Evolutionary conservation across 139 green algal genomes (phyloP).

Genomic region (Picochlorum sp.): DNA sequence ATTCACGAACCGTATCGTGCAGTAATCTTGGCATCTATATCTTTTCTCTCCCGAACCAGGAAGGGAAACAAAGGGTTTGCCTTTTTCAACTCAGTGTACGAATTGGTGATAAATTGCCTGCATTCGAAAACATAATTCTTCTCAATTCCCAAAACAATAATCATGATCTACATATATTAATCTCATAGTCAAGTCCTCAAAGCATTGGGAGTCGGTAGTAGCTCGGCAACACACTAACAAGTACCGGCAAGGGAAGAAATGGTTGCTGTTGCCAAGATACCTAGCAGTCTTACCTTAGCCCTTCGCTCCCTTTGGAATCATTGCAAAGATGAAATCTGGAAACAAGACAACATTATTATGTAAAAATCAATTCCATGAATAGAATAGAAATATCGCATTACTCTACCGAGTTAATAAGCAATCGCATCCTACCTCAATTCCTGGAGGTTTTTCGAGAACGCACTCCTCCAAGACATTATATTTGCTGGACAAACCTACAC

Average conservation of each 20-base stretch:
- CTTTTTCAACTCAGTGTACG: slow-evolving; percentile 82
- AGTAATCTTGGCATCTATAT: slow-evolving; percentile 57
- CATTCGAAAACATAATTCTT: background rate
- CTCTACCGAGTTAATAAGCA: no score
- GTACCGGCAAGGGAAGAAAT: no score
- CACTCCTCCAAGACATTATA: slow-evolving; percentile 38
- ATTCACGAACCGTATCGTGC: slow-evolving; percentile 66
- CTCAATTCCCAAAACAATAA: background rate
- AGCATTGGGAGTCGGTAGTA: no score
- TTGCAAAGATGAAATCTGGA: slow-evolving; percentile 72
- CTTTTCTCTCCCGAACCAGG: slow-evolving; percentile 62
- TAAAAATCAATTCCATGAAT: background rate
- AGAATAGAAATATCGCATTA: background rate
- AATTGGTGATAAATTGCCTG: slow-evolving; percentile 73
- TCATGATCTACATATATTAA: background rate
- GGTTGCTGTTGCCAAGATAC: no score
- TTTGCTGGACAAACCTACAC: background rate
- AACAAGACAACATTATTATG: background rate
- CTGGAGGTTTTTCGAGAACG: slow-evolving; percentile 59
- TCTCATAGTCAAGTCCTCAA: background rate
- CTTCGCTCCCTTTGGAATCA: slow-evolving; percentile 49
- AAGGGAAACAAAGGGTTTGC: slow-evolving; percentile 78
- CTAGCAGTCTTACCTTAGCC: no score
- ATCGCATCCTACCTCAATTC: slow-evolving; percentile 73
- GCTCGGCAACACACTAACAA: no score